Evolutionary conservation across 2,329 filamentous ascomycete species (phyloP).

Genomic region (Aspergillus alliaceus): DNA sequence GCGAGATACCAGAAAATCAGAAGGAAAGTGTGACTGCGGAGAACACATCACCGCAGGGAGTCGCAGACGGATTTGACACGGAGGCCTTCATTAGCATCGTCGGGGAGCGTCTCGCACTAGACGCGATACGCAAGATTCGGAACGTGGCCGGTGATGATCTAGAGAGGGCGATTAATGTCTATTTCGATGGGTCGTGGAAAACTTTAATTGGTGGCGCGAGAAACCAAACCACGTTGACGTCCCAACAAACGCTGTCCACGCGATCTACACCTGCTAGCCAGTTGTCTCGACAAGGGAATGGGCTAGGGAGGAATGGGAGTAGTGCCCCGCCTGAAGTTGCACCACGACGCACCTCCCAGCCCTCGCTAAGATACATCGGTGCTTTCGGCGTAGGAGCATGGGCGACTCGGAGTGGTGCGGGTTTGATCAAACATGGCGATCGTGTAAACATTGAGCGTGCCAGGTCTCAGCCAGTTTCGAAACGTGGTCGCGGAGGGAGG

Average conservation of each 20-base stretch:
- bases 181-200: constrained; percentile 64
- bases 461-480: constrained; percentile 64
- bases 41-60: constrained; percentile 1
- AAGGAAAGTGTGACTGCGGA: background rate
- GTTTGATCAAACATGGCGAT: constrained; percentile 78
- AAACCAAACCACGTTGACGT: constrained; percentile 10
- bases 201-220: constrained; percentile 18
- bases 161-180: constrained; percentile 64
- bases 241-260: constrained; percentile 6
- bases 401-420: constrained; percentile 80
- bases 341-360: constrained; percentile 33
- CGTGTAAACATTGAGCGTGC: constrained; percentile 82
- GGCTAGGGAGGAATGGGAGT: background rate
- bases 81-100: constrained; percentile 58
- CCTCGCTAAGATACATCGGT: constrained; percentile 73
- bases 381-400: constrained; percentile 90
- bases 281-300: background rate
- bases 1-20: background rate
- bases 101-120: constrained; percentile 50
- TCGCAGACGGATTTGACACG: constrained; percentile 51
- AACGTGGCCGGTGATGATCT: constrained; percentile 53
- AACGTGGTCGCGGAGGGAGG: constrained; percentile 48
- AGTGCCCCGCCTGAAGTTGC: constrained; percentile 2
- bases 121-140: constrained; percentile 50
- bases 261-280: background rate